These are phyloP conservation scores for Xylaria scruposa DNA, from an alignment of 495 filamentous ascomycete species.

Conservation along the genomic window DNA sequence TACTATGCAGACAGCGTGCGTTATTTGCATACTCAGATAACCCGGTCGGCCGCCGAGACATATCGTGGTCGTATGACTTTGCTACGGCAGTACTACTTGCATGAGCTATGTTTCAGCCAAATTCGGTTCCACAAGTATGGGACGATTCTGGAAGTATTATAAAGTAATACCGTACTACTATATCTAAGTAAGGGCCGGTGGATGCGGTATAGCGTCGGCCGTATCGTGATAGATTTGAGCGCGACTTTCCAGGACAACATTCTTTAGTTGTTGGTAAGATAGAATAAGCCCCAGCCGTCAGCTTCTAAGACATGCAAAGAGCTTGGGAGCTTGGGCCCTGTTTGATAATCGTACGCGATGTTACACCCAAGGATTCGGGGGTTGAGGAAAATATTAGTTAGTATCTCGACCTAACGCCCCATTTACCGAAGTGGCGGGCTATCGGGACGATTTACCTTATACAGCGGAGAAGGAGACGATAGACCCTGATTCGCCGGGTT, in stretches of 20 bases:
- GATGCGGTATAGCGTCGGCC: background rate
- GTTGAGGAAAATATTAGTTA: background rate
- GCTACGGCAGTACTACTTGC: background rate
- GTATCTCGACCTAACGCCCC: background rate
- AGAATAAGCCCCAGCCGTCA: background rate
- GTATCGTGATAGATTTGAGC: background rate
- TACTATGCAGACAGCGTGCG: background rate
- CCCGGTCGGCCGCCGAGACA: background rate
- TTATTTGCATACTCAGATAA: background rate
- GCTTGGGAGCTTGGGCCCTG: background rate
- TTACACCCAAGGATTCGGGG: background rate
- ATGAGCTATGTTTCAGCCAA: conserved; percentile 5
- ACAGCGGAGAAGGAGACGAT: background rate
- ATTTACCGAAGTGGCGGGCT: background rate
- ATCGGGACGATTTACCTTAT: conserved; percentile 10
- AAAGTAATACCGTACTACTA: background rate
- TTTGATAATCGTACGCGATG: background rate
- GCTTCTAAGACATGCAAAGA: background rate
- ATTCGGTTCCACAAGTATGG: conserved; percentile 11
- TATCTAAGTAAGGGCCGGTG: background rate
- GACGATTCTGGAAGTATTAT: conserved; percentile 1
- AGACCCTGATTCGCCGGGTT: background rate
- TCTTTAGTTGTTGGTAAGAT: background rate
- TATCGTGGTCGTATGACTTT: conserved; percentile 1
- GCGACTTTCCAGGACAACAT: background rate